Percentiles rank a stretch among this genome's conserved stretches.
Conservation (phyloP, 2,329 filamentous ascomycete genomes). For the Fusarium tupiense region DNA sequence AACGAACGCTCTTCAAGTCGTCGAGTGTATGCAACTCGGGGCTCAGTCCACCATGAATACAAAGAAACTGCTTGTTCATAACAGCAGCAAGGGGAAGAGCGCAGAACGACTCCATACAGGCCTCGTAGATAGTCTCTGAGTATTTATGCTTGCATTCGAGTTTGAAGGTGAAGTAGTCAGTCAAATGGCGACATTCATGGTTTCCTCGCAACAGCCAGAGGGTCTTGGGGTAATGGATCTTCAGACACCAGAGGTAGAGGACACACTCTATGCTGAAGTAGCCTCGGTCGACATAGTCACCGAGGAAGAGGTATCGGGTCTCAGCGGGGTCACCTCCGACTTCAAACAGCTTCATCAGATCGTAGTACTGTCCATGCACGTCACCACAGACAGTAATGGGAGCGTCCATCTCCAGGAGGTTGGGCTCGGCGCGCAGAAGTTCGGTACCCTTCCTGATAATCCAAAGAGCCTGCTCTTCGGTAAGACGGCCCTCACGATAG, state of each 20-base stretch:
- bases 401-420: slow-evolving; percentile 98
- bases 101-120: slow-evolving; percentile 99
- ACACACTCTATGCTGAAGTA: slow-evolving; percentile 99
- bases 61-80: slow-evolving; percentile 99
- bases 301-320: slow-evolving; percentile 95
- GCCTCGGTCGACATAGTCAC: slow-evolving; percentile 96
- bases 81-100: slow-evolving; percentile 90
- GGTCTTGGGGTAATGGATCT: slow-evolving; percentile 98
- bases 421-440: slow-evolving; percentile 88
- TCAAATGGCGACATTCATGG: slow-evolving; percentile 98
- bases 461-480: slow-evolving; percentile 96
- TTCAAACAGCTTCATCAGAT: slow-evolving; percentile 99
- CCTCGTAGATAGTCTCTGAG: slow-evolving; percentile 93
- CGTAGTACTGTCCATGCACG: slow-evolving; percentile 98
- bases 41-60: slow-evolving; percentile 95
- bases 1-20: slow-evolving; percentile 83
- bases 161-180: slow-evolving; percentile 99
- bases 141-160: slow-evolving; percentile 99
- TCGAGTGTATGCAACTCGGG: slow-evolving; percentile 96
- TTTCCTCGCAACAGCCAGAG: slow-evolving; percentile 97
- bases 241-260: slow-evolving; percentile 95
- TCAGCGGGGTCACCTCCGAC: slow-evolving; percentile 96
- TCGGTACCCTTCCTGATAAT: slow-evolving; percentile 91
- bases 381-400: slow-evolving; percentile 99
- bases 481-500: slow-evolving; percentile 95